These are phyloP conservation scores for Aspergillus sergii DNA, from an alignment of 2,329 filamentous ascomycete genomes.

Conservation along the genomic window DNA sequence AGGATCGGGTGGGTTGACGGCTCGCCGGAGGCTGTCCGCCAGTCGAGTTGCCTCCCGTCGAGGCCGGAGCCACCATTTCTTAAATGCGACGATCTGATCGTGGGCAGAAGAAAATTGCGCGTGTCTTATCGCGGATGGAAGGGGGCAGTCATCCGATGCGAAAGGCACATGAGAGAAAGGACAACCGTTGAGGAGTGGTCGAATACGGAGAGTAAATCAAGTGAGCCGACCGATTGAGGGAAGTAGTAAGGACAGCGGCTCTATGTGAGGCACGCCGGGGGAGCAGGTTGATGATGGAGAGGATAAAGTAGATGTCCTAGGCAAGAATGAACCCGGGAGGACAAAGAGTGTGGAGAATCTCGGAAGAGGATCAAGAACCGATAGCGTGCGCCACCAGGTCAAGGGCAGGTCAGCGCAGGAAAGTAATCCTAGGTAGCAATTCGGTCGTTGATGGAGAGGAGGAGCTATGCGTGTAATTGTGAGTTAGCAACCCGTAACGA, in stretches of 20 bases:
- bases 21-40: conserved; percentile 36
- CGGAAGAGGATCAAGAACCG: conserved; percentile 22
- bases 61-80: conserved; percentile 51
- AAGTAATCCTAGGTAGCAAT: conserved; percentile 9
- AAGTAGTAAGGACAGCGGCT: background rate
- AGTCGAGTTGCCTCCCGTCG: conserved; percentile 41
- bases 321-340: conserved; percentile 26
- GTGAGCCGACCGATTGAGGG: background rate
- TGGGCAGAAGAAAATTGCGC: conserved; percentile 22
- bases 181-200: conserved; percentile 11
- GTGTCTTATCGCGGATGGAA: conserved; percentile 33
- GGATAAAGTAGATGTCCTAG: conserved; percentile 21
- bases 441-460: conserved; percentile 2
- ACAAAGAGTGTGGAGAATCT: conserved; percentile 28
- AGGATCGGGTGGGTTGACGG: conserved; percentile 41
- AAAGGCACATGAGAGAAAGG: conserved; percentile 36
- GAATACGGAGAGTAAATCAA: conserved; percentile 7
- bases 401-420: conserved; percentile 9
- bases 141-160: conserved; percentile 31
- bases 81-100: conserved; percentile 18
- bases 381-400: conserved; percentile 12
- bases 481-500: conserved; percentile 14
- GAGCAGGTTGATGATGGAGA: conserved; percentile 21
- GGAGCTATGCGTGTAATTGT: conserved; percentile 1
- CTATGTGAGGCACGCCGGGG: conserved; percentile 10